A percentile compares a stretch with the other conserved stretches of the same genome.
phyloP scores from a whole-genome alignment of 768 basidiomycete genomes.

The Auriscalpium vulgare region DNA sequence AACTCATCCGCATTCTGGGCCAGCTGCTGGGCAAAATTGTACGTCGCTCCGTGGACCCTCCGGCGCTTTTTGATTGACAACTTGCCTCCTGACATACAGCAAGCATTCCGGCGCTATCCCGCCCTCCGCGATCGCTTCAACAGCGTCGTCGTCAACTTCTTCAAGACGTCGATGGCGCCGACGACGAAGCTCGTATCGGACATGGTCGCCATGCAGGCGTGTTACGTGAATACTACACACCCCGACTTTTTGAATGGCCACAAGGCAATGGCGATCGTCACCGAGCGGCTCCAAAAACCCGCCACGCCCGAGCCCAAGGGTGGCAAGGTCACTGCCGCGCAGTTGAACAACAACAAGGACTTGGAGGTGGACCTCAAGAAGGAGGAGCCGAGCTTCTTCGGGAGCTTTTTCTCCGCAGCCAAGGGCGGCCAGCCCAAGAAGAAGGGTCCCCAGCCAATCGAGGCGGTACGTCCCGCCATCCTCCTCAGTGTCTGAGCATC shows the following conservation, averaged over 20 bases:
- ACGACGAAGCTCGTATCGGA: conserved; percentile 93
- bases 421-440: conserved; percentile 50
- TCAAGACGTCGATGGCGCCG: conserved; percentile 88
- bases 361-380: conserved; percentile 85
- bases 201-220: conserved; percentile 97
- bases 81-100: conserved; percentile 36
- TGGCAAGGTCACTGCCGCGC: conserved; percentile 49
- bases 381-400: conserved; percentile 89
- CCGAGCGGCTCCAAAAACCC: conserved; percentile 76
- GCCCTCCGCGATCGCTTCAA: conserved; percentile 97
- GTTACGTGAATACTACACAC: conserved; percentile 98
- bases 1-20: conserved; percentile 91
- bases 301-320: conserved; percentile 67
- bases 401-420: conserved; percentile 81
- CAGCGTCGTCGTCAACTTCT: conserved; percentile 91
- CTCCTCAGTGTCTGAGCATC: conserved; percentile 11
- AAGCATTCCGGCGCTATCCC: conserved; percentile 94
- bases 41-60: conserved; percentile 20
- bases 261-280: conserved; percentile 89
- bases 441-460: conserved; percentile 50
- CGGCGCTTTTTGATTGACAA: neutral
- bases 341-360: conserved; percentile 89
- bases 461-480: conserved; percentile 34
- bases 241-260: conserved; percentile 98
- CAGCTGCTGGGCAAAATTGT: conserved; percentile 90